Percentiles rank a stretch among this genome's conserved stretches.
These are phyloP conservation scores for Madurella fahalii DNA, from an alignment of 2,329 filamentous ascomycete genomes.

Conservation along the genomic window DNA sequence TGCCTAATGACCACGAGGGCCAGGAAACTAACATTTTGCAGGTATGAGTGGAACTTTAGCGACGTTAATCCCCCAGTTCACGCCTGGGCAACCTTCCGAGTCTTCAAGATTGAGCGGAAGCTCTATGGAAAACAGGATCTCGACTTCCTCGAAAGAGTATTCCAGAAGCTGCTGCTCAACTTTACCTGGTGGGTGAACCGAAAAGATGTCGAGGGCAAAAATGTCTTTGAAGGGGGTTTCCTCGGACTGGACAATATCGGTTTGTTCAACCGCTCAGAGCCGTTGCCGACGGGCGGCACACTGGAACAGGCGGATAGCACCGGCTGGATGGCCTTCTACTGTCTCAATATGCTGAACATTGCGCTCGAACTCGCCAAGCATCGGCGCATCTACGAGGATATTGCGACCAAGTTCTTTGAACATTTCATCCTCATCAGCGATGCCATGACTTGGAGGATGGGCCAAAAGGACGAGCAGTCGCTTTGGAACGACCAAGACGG, in stretches of 20 bases:
- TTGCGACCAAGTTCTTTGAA: conserved; percentile 98
- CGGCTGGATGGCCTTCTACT: conserved; percentile 99
- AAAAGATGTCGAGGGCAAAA: conserved; percentile 91
- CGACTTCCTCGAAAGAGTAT: conserved; percentile 92
- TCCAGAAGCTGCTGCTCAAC: conserved; percentile 92
- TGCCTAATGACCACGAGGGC: not conserved
- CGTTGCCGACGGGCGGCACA: conserved; percentile 85
- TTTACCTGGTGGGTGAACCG: conserved; percentile 99
- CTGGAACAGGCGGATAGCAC: conserved; percentile 97
- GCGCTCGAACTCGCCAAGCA: conserved; percentile 92
- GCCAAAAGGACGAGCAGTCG: conserved; percentile 68
- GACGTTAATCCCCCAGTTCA: conserved; percentile 97
- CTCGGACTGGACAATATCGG: conserved; percentile 95
- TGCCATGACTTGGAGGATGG: conserved; percentile 84
- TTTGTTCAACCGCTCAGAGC: conserved; percentile 93
- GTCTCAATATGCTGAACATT: conserved; percentile 94
- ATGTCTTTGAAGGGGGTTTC: conserved; percentile 96
- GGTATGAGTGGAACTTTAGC: conserved; percentile 92
- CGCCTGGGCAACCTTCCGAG: conserved; percentile 91
- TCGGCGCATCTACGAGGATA: conserved; percentile 90
- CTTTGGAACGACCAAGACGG: conserved; percentile 96
- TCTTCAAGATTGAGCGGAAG: conserved; percentile 98
- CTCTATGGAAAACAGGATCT: conserved; percentile 92
- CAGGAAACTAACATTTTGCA: conserved; percentile 29
- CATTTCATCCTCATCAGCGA: conserved; percentile 98